A percentile compares a stretch with the other conserved stretches of the same genome.
phyloP scores from a whole-genome alignment of 306 rosid species.

The Cajanus cajan region DNA sequence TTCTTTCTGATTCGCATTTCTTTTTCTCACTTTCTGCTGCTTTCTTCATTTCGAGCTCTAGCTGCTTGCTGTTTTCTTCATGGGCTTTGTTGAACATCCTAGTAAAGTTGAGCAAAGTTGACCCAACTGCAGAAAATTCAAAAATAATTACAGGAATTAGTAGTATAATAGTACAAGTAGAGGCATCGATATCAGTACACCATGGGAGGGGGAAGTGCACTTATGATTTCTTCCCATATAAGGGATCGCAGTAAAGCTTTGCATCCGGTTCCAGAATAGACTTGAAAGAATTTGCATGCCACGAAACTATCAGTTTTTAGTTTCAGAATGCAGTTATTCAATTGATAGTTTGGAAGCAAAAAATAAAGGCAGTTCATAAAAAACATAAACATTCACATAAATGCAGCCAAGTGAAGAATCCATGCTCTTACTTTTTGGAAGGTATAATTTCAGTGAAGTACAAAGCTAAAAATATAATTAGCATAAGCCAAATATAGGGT shows the following conservation, averaged over 20 bases:
- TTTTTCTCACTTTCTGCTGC: slow-evolving; percentile 59
- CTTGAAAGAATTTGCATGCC: neutral
- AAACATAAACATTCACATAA: neutral
- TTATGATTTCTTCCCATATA: neutral
- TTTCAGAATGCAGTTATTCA: slow-evolving; percentile 2
- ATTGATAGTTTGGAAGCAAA: neutral
- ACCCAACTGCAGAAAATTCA: slow-evolving; percentile 52
- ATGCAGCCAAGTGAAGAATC: neutral
- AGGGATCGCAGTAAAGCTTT: neutral
- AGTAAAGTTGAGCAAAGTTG: slow-evolving; percentile 77
- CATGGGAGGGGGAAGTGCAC: neutral
- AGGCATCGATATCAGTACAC: neutral
- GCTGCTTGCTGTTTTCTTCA: slow-evolving; percentile 74
- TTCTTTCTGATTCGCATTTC: slow-evolving; percentile 46
- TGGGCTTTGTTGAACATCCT: slow-evolving; percentile 75
- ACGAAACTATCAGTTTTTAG: neutral
- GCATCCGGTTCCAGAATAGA: slow-evolving; percentile 1
- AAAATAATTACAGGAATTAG: slow-evolving; percentile 26
- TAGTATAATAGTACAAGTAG: neutral
- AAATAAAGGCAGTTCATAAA: neutral
- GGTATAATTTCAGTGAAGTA: neutral
- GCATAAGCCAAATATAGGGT: neutral
- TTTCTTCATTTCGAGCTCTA: slow-evolving; percentile 75
- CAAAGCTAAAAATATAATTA: neutral
- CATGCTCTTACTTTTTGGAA: slow-evolving; percentile 1